Percentiles rank a stretch among this genome's conserved stretches.
Conservation (phyloP, 495 filamentous ascomycete species). For the Penicillium tannophilum region DNA sequence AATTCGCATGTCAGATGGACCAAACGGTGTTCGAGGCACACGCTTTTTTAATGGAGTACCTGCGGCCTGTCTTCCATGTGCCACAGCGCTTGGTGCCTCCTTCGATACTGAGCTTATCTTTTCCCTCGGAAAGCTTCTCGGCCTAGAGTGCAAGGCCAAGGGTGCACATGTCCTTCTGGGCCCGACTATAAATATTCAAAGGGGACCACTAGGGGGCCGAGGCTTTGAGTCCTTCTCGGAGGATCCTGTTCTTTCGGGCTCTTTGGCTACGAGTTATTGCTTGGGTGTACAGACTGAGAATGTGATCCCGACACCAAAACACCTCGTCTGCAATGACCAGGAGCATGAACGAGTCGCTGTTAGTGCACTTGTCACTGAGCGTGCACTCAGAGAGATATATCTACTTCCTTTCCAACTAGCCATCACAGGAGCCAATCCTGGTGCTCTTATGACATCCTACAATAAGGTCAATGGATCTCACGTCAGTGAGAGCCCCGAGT, state of each 20-base stretch:
- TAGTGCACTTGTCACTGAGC: constrained; percentile 63
- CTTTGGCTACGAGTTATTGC: constrained; percentile 60
- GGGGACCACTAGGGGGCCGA: constrained; percentile 64
- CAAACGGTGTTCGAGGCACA: constrained; percentile 56
- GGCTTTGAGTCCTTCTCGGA: constrained; percentile 75
- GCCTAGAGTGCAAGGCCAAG: constrained; percentile 11
- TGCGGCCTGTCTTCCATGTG: constrained; percentile 63
- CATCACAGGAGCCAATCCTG: constrained; percentile 56
- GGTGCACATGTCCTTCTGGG: constrained; percentile 66
- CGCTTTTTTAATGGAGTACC: constrained; percentile 12
- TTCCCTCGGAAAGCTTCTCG: constrained; percentile 54
- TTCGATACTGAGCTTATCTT: constrained; percentile 61
- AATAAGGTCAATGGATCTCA: constrained; percentile 74
- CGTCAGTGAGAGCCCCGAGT: constrained; percentile 58
- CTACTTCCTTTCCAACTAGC: constrained; percentile 70
- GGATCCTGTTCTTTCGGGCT: constrained; percentile 67
- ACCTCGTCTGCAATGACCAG: constrained; percentile 79
- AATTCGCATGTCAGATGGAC: constrained; percentile 67
- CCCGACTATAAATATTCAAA: constrained; percentile 66
- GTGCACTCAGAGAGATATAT: constrained; percentile 79
- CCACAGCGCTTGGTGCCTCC: constrained; percentile 64
- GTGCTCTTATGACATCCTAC: constrained; percentile 72
- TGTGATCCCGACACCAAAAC: constrained; percentile 67
- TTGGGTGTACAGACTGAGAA: constrained; percentile 63
- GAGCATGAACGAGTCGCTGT: constrained; percentile 71